Evolutionary conservation across 2,329 filamentous ascomycete genomes (phyloP).

Genomic region (Pseudopyrenochaeta lycopersici): DNA sequence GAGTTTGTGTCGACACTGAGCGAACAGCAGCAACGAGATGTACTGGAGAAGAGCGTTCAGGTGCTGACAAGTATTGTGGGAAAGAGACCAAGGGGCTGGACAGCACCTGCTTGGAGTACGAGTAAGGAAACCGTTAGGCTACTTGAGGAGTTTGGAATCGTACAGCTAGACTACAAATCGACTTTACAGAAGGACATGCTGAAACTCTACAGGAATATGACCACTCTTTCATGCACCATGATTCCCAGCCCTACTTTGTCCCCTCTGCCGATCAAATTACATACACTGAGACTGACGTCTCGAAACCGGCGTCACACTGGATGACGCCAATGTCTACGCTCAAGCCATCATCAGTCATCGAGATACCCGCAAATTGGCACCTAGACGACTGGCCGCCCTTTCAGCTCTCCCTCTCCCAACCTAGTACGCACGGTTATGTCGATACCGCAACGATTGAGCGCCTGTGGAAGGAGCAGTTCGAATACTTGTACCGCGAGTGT

Average conservation of each 20-base stretch:
- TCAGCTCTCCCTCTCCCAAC: constrained; percentile 54
- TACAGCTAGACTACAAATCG: constrained; percentile 12
- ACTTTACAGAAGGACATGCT: not conserved
- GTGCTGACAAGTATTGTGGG: constrained; percentile 51
- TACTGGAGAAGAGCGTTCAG: constrained; percentile 51
- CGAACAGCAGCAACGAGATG: constrained; percentile 55
- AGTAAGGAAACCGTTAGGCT: constrained; percentile 50
- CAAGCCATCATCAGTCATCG: constrained; percentile 49
- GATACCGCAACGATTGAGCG: constrained; percentile 53
- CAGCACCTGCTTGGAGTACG: constrained; percentile 55
- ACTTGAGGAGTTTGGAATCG: constrained; percentile 53
- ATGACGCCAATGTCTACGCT: constrained; percentile 50
- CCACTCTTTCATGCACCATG: constrained; percentile 61
- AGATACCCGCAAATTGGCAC: constrained; percentile 59
- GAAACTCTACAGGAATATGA: constrained; percentile 57
- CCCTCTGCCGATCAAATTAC: constrained; percentile 55
- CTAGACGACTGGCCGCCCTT: constrained; percentile 61
- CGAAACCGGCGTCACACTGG: constrained; percentile 45
- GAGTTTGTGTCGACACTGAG: constrained; percentile 45
- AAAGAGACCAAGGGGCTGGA: constrained; percentile 54
- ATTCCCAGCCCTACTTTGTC: constrained; percentile 53
- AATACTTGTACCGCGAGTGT: constrained; percentile 55
- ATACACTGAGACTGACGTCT: constrained; percentile 40
- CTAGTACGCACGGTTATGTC: constrained; percentile 63
- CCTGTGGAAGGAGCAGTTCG: constrained; percentile 59